A percentile compares a stretch with the other conserved stretches of the same genome.
Conservation (phyloP, 441 rosid genomes). For the Euphorbia corollata region DNA sequence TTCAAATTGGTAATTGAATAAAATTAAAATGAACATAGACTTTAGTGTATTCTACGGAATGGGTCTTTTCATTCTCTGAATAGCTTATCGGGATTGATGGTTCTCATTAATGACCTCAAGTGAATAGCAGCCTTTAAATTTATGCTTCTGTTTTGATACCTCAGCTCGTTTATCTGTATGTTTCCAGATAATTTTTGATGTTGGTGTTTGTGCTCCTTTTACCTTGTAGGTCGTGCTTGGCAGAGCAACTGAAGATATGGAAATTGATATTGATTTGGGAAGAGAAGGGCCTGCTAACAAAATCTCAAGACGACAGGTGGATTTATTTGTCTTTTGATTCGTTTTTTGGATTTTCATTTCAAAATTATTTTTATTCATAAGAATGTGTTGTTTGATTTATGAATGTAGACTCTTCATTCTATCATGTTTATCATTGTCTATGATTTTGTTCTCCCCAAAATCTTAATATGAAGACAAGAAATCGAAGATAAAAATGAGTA, state of each 20-base stretch:
- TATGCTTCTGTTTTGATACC: neutral
- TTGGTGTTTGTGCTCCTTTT: slow-evolving; percentile 14
- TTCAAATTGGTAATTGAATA: neutral
- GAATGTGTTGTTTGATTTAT: neutral
- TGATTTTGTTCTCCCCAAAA: neutral
- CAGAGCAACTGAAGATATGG: slow-evolving; percentile 66
- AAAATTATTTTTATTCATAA: neutral
- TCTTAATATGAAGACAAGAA: neutral
- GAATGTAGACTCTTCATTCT: neutral
- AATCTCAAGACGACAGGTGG: slow-evolving; percentile 88
- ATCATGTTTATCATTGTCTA: slow-evolving; percentile 1
- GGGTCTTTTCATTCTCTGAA: neutral
- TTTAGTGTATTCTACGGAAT: neutral
- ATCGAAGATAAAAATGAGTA: neutral
- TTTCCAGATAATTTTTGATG: slow-evolving; percentile 7
- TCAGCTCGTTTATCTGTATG: neutral
- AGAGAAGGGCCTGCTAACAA: slow-evolving; percentile 74
- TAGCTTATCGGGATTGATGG: neutral
- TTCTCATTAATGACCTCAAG: neutral
- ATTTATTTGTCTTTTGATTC: slow-evolving; percentile 17
- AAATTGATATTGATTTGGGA: slow-evolving; percentile 82
- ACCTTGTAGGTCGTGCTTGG: slow-evolving; percentile 67
- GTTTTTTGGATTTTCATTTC: slow-evolving; percentile 12
- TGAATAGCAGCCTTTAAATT: neutral
- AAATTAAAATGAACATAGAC: neutral